phyloP scores from a whole-genome alignment of 306 rosid genomes.

The Acacia crassicarpa region DNA sequence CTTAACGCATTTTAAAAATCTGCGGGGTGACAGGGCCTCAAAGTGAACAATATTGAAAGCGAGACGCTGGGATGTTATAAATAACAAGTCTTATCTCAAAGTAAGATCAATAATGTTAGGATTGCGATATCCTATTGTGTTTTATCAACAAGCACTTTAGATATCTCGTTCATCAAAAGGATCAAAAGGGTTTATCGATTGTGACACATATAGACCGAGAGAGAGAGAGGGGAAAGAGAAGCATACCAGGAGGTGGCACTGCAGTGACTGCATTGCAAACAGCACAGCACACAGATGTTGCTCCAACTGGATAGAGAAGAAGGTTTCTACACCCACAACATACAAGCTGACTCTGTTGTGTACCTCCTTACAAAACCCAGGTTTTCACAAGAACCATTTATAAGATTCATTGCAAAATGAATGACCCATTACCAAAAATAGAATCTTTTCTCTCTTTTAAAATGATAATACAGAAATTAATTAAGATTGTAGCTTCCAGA shows the following conservation, averaged over 20 bases:
- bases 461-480: background rate
- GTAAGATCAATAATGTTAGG: background rate
- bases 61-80: too few relatives aligned
- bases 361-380: slow-evolving; percentile 47
- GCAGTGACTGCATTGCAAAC: slow-evolving; percentile 97
- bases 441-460: background rate
- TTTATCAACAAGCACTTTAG: background rate
- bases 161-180: background rate
- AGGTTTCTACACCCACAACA: slow-evolving; percentile 98
- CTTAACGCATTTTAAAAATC: too few relatives aligned
- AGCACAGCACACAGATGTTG: slow-evolving; percentile 96
- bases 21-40: too few relatives aligned
- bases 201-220: background rate
- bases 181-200: background rate
- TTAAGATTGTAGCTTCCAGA: slow-evolving; percentile 17
- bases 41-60: too few relatives aligned
- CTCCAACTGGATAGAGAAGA: slow-evolving; percentile 88
- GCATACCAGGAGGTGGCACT: slow-evolving; percentile 93
- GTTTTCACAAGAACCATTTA: slow-evolving; percentile 22
- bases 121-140: background rate
- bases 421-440: background rate
- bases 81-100: background rate
- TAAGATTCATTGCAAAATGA: slow-evolving; percentile 17
- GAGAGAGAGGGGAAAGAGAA: slow-evolving; percentile 13
- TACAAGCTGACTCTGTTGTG: slow-evolving; percentile 95